phyloP scores from a whole-genome alignment of 306 rosid species.

The apple (Malus domestica) region ASM211411v1 NC_041805.1:28959501-28960000 shows the following conservation, averaged over 20 bases:
- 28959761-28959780: background rate
- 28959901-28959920: background rate
- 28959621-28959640: background rate
- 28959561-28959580: conserved; percentile 98
- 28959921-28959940: background rate
- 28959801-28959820: background rate
- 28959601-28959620: background rate
- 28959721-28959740: background rate
- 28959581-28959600: conserved; percentile 21
- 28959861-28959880: background rate
- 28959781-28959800: background rate
- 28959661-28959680: background rate
- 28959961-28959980: background rate
- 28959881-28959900: background rate
- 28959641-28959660: background rate
- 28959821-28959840: background rate
- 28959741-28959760: background rate
- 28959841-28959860: background rate
- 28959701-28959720: background rate
- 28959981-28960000: background rate
- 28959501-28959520: conserved; percentile 86
- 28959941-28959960: background rate
- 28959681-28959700: background rate
- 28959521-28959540: conserved; percentile 93
- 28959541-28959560: conserved; percentile 94